Evolutionary conservation across 2,329 filamentous ascomycete genomes (phyloP), one percentile per base, ranked within the genome.

Genomic region (Didymella arachidicola): DNA sequence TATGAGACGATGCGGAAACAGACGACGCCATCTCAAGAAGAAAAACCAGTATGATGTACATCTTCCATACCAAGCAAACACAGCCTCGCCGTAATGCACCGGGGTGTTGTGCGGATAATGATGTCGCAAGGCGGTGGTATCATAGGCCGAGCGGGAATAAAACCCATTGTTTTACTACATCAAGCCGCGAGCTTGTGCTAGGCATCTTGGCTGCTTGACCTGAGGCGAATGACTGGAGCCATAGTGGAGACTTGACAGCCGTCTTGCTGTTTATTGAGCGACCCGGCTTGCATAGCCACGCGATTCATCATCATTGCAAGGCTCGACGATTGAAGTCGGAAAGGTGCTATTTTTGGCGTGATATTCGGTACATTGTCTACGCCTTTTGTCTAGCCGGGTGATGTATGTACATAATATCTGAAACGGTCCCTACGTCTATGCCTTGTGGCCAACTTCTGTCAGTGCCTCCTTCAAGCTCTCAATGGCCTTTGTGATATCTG

Each of bases 401-500:
- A 51, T 34, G 44, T 47, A 53, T 53, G 43, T 56, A 47, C 47
- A 55, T 27, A 25, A 27, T 16, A 14, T 22, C 3, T 7, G 3
- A 32, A 22, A 36, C 12, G 16, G 8, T 7, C 22, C 26, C 27
- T 38, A 38, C 41, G 36, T 18, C 42, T 60, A 67, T 11, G 61
- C 64, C 62, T 85, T 83, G 71, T 87, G 86, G 51, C 92, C 92
- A 55, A 87, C 89, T 78, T 96, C 93, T 1, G 81, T 76, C 63
- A 98, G 80, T 8, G 89, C 87, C 55, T 88, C 86, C 80, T 89
- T 88, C 67, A 99, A 79, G 43, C 91, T 90, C 67, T 87, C 82
- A 62, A 98, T 83, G 1, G 94, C 95, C 71, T 89, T 90, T 64
- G 96, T 91, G 69, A 98, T 87, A 75, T 99, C 92, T 51, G 84